Evolutionary conservation across 2,329 filamentous ascomycete species (phyloP).

Genomic region (Aureobasidium vineae): DNA sequence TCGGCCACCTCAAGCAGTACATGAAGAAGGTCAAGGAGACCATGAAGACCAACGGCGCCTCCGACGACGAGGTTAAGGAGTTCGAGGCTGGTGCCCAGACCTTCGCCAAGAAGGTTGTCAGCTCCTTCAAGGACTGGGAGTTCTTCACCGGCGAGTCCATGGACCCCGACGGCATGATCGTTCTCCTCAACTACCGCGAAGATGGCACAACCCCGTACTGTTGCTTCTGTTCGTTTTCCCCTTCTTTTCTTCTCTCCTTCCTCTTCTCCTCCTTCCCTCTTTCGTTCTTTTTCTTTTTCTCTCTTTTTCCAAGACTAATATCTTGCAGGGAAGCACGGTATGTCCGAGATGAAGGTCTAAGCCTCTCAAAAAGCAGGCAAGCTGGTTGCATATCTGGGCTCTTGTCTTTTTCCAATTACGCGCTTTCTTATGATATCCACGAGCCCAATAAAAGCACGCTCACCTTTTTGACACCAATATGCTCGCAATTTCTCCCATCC

Average conservation of each 20-base stretch:
- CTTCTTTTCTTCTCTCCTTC: no score
- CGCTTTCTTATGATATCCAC: slow-evolving; percentile 27
- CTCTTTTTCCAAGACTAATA: neutral
- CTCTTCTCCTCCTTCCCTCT: no score
- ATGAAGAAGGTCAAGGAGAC: slow-evolving; percentile 81
- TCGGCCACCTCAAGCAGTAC: slow-evolving; percentile 90
- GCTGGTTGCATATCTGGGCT: slow-evolving; percentile 21
- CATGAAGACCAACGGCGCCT: slow-evolving; percentile 62
- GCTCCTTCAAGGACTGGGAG: slow-evolving; percentile 94
- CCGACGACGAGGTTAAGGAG: slow-evolving; percentile 65
- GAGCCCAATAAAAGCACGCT: slow-evolving; percentile 27
- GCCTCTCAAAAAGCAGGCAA: neutral
- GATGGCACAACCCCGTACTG: slow-evolving; percentile 90
- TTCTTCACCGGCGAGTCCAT: slow-evolving; percentile 91
- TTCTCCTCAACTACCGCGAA: slow-evolving; percentile 96
- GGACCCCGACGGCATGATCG: slow-evolving; percentile 90
- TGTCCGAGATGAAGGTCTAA: slow-evolving; percentile 85
- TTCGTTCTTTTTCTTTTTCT: no score
- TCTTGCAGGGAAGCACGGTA: slow-evolving; percentile 76
- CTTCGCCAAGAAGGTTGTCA: slow-evolving; percentile 79
- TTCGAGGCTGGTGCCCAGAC: slow-evolving; percentile 74
- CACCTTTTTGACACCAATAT: slow-evolving; percentile 6
- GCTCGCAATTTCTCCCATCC: neutral
- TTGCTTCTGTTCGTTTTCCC: slow-evolving; percentile 66
- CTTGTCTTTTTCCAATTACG: slow-evolving; percentile 11